A percentile compares a stretch with the other conserved stretches of the same genome.
phyloP scores from a whole-genome alignment of 805 yeast genomes.

The Kazachstania kunashirensis region DNA sequence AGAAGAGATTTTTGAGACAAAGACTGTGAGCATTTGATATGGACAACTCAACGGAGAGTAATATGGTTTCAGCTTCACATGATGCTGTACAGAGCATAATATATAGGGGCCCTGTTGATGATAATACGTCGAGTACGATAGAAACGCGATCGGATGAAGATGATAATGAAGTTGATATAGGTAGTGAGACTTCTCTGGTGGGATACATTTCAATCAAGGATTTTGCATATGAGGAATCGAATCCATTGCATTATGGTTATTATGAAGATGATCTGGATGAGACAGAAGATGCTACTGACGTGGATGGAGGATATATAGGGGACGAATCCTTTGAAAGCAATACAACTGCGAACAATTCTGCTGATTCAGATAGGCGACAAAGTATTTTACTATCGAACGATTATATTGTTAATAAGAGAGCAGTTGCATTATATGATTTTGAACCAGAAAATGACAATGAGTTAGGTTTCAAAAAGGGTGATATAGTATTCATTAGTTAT shows the following conservation, averaged over 20 bases:
- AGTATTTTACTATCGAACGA: constrained; percentile 28
- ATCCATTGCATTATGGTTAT: constrained; percentile 65
- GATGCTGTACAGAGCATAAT: no score
- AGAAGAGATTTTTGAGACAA: no score
- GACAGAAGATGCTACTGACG: constrained; percentile 1
- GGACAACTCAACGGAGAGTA: no score
- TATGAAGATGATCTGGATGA: constrained; percentile 23
- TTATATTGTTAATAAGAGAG: constrained; percentile 42
- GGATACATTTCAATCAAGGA: constrained; percentile 55
- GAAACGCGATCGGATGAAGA: background rate
- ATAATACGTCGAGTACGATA: no score
- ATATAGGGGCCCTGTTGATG: no score
- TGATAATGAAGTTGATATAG: constrained; percentile 2
- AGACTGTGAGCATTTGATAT: no score
- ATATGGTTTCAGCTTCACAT: no score
- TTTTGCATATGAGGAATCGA: constrained; percentile 63
- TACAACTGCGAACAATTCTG: constrained; percentile 11
- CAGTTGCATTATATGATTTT: constrained; percentile 83
- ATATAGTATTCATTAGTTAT: constrained; percentile 73
- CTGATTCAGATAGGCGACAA: constrained; percentile 19
- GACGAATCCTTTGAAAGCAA: background rate
- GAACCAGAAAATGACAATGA: constrained; percentile 93
- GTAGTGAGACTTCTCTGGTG: constrained; percentile 2
- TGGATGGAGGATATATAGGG: background rate
- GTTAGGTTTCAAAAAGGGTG: constrained; percentile 67